Base-by-base conservation (phyloP, 2,329 filamentous ascomycete genomes). In the Sporothrix variecibatus region DNA sequence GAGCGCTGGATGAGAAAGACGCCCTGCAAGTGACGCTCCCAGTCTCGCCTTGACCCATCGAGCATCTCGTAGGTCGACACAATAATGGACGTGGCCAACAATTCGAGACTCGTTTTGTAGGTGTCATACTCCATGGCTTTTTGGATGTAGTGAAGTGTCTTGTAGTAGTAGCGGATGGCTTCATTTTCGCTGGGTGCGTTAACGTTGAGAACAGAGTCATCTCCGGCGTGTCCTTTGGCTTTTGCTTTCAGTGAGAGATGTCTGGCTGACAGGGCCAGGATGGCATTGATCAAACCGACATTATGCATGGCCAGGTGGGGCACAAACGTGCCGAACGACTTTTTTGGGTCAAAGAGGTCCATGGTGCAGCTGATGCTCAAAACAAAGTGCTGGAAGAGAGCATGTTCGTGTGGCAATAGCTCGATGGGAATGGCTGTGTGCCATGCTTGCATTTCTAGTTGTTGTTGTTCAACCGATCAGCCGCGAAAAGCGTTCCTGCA, bases 1-100 rank as follows among this genome's bases (percentile, higher is more conserved):
- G 56, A 60, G 11, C 56, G 26, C 28, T 60, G 56, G 56, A 60
- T 60, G 0, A 60, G 56, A 5, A 60, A 60, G 4, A 60, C 56
- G 26, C 56, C 56, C 15, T 60, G 56, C 2, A 60, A 26, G 26
- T 60, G 56, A 2, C 56, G 56, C 15, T 60, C 56, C 56, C 56
- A 60, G 28, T 60, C 56, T 4, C 56, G 56, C 12, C 56, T 26
- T 1, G 56, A 60, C 26, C 64, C 64, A 40, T 68, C 87, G n/a
- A 91, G 85, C 89, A 91, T 91, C 79, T 91, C 89, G 75, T 91
- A 91, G 0, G 87, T 88, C 11, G 87, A 89, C 28, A 91, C 87
- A 12, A 90, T 83, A 0, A 91, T 81, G 0, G 88, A 85, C 0
- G 89, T 91, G 0, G 87, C 86, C 34, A 90, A 83, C 0, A 91